Evolutionary conservation across 2,329 filamentous ascomycete genomes (phyloP), one percentile per base, ranked within the genome.

Genomic region (Stachybotrys echinatus): DNA sequence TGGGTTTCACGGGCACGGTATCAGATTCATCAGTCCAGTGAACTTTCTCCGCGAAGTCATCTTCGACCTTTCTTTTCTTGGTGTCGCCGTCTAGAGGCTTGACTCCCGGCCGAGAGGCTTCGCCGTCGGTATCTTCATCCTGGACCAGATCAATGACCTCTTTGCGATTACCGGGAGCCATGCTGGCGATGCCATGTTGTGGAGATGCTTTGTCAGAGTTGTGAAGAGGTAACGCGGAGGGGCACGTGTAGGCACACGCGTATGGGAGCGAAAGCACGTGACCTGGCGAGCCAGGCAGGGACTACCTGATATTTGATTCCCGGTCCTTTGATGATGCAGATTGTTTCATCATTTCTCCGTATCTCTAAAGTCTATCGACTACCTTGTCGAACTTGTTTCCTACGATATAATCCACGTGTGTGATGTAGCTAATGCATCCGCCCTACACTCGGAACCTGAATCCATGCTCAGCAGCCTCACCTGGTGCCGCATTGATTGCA

Each of bases 371-470:
- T 14, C 7, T 34, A 34, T 14, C 3, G 14, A 34, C 10, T 34
- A 34, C 27, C 27, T 8, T 5, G 5, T 34, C 27, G n/a, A n/a
- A n/a, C n/a, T n/a, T n/a, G n/a, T n/a, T n/a, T n/a, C n/a, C n/a
- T n/a, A n/a, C n/a, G n/a, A n/a, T n/a, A n/a, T n/a, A n/a, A n/a
- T n/a, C n/a, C n/a, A n/a, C n/a, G n/a, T n/a, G n/a, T n/a, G n/a
- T n/a, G n/a, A n/a, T n/a, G n/a, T n/a, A n/a, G n/a, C n/a, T n/a
- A n/a, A n/a, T 10, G n/a, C 20, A 14, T 23, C 31, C 37, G 8
- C 18, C 34, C 27, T 42, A 85, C 45, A 85, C 62, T 64, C 84
- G 75, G 61, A 87, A 89, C 42, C 85, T 75, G 64, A 89, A 88
- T 0, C 84, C 83, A 58, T 80, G 78, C 48, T 75, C 70, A 12